Percentiles rank a stretch among this genome's conserved stretches.
Conservation (phyloP, 371 early-diverging fungal species). For the Mortierella sp. region DNA sequence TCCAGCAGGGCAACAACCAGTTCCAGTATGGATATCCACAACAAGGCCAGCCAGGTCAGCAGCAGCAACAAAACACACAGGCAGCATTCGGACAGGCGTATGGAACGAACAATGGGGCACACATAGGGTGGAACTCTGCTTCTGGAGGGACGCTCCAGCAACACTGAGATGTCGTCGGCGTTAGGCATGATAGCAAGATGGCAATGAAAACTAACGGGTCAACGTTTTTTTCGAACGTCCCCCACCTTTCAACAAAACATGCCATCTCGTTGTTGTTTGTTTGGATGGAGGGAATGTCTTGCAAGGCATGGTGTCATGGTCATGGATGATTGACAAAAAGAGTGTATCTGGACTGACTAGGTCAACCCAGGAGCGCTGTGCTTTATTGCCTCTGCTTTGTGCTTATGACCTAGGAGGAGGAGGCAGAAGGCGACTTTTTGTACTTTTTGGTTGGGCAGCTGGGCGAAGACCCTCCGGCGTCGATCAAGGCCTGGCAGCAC, state of each 20-base stretch:
- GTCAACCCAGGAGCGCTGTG: too few relatives aligned
- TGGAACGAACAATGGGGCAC: constrained; percentile 21
- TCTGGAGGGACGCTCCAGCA: constrained; percentile 33
- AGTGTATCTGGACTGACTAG: too few relatives aligned
- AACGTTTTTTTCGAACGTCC: too few relatives aligned
- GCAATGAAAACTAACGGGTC: too few relatives aligned
- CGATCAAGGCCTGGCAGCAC: constrained; percentile 71
- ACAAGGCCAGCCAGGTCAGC: constrained; percentile 32
- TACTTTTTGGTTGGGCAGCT: constrained; percentile 71
- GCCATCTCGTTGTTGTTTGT: too few relatives aligned
- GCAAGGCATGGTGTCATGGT: too few relatives aligned
- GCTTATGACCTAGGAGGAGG: background rate
- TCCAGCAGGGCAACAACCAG: constrained; percentile 43
- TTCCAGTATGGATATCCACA: constrained; percentile 43
- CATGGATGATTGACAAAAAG: too few relatives aligned
- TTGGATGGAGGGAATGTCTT: too few relatives aligned
- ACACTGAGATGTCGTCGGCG: constrained; percentile 8
- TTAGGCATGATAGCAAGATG: too few relatives aligned
- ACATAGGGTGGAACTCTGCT: constrained; percentile 34
- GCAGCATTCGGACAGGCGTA: constrained; percentile 21
- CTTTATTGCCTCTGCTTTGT: too few relatives aligned
- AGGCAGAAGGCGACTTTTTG: constrained; percentile 2
- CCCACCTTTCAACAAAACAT: too few relatives aligned
- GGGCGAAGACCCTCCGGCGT: constrained; percentile 66
- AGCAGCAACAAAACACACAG: constrained; percentile 23